phyloP scores from a whole-genome alignment of 768 basidiomycete genomes.

The Lactifluus piperatus region DNA sequence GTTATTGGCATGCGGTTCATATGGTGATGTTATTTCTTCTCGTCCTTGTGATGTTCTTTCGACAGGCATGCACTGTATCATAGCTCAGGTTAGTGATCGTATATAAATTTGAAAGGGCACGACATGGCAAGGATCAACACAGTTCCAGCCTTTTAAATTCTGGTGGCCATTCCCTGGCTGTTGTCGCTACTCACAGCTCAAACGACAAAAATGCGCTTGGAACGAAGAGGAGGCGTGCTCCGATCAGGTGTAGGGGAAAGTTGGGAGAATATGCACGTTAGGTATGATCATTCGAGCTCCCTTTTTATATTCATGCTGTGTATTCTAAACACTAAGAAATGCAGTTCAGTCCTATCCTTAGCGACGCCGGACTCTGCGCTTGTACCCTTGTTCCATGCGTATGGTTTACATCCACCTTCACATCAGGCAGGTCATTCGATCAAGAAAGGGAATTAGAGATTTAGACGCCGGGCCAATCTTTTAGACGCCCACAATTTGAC shows the following conservation, averaged over 20 bases:
- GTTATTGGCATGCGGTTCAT: neutral
- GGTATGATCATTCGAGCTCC: neutral
- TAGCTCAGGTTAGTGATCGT: neutral
- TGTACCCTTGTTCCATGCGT: neutral
- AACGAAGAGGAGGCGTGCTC: neutral
- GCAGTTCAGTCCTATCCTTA: neutral
- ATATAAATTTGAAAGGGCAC: neutral
- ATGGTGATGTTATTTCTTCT: neutral
- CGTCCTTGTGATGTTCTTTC: neutral
- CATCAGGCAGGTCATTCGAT: neutral
- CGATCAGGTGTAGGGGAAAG: neutral
- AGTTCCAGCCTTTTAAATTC: neutral
- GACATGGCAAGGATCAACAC: neutral
- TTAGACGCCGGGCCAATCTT: neutral
- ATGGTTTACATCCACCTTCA: neutral
- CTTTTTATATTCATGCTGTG: constrained; percentile 5
- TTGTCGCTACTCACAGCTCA: neutral
- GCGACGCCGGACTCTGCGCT: neutral
- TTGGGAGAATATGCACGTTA: neutral
- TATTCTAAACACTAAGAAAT: neutral
- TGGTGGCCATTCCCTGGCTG: neutral
- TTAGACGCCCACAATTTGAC: neutral
- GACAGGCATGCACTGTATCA: neutral
- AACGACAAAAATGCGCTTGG: neutral
- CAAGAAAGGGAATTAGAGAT: neutral